phyloP scores from a whole-genome alignment of 345 rosid species.

The Salix koriyanagi region DNA sequence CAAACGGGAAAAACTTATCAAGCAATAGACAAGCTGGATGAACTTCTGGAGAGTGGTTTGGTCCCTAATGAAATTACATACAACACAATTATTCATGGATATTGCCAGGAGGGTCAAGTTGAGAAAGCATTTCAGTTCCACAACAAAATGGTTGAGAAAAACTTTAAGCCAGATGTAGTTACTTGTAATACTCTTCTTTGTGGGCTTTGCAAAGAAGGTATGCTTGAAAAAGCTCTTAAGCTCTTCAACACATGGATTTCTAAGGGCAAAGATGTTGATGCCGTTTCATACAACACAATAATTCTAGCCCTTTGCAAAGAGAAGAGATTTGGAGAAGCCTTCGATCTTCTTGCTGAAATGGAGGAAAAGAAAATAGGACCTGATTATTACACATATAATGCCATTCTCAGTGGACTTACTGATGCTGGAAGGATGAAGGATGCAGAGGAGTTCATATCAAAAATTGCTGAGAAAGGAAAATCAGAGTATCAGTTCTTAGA shows the following conservation, averaged over 20 bases:
- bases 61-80: constrained; percentile 61
- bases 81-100: constrained; percentile 68
- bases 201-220: constrained; percentile 67
- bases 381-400: constrained; percentile 59
- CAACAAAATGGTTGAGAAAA: constrained; percentile 62
- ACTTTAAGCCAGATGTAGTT: constrained; percentile 57
- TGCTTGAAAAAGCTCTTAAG: constrained; percentile 77
- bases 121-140: constrained; percentile 83
- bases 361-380: constrained; percentile 55
- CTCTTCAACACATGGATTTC: constrained; percentile 64
- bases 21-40: constrained; percentile 63
- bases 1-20: constrained; percentile 57
- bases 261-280: constrained; percentile 53
- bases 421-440: constrained; percentile 52
- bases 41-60: constrained; percentile 58
- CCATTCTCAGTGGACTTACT: constrained; percentile 46
- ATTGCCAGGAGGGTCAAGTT: constrained; percentile 57
- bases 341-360: constrained; percentile 64
- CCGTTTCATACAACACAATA: constrained; percentile 71
- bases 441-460: constrained; percentile 53
- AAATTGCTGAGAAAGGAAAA: constrained; percentile 43
- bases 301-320: constrained; percentile 65
- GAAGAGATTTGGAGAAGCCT: constrained; percentile 67
- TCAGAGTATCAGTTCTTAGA: constrained; percentile 27
- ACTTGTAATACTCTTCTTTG: constrained; percentile 72